Conservation (phyloP, 352 stramenopile genomes). For the Pythium sukuiense region DNA sequence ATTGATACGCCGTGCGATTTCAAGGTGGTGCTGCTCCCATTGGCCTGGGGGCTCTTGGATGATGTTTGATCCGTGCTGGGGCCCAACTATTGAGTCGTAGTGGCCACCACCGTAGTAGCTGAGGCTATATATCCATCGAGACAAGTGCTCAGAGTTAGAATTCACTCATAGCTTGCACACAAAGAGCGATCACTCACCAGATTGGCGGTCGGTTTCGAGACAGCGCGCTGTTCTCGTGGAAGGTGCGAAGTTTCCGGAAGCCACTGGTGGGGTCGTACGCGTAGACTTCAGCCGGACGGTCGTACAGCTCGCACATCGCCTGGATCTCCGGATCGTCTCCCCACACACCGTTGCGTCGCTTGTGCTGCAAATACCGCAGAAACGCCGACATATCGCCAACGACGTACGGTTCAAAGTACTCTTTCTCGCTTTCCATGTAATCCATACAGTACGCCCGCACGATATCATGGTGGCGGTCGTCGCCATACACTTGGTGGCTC, state of each 20-base stretch:
- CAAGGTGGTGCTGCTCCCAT: slow-evolving; percentile 70
- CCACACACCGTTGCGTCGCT: slow-evolving; percentile 90
- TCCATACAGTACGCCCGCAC: slow-evolving; percentile 92
- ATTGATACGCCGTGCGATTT: slow-evolving; percentile 70
- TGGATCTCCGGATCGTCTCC: slow-evolving; percentile 97
- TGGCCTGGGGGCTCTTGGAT: slow-evolving; percentile 58
- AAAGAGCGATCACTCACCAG: slow-evolving; percentile 33
- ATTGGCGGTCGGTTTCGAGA: slow-evolving; percentile 66
- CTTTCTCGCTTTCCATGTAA: slow-evolving; percentile 94
- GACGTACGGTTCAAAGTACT: slow-evolving; percentile 93
- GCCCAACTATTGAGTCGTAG: slow-evolving; percentile 87
- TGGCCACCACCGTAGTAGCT: slow-evolving; percentile 92
- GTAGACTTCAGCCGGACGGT: slow-evolving; percentile 90
- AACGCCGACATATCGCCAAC: slow-evolving; percentile 89
- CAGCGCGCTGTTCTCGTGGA: slow-evolving; percentile 78
- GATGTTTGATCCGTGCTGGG: slow-evolving; percentile 52
- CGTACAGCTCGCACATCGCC: slow-evolving; percentile 94
- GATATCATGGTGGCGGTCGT: slow-evolving; percentile 88
- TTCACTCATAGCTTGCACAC: not conserved
- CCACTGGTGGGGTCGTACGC: slow-evolving; percentile 73
- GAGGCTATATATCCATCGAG: slow-evolving; percentile 42
- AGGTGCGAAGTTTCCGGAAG: slow-evolving; percentile 83
- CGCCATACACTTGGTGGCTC: slow-evolving; percentile 95
- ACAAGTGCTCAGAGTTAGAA: not conserved
- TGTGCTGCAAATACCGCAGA: slow-evolving; percentile 88